Evolutionary conservation across 1,284 basidiomycete genomes (phyloP).

Genomic region (Heterobasidion parviporum): DNA sequence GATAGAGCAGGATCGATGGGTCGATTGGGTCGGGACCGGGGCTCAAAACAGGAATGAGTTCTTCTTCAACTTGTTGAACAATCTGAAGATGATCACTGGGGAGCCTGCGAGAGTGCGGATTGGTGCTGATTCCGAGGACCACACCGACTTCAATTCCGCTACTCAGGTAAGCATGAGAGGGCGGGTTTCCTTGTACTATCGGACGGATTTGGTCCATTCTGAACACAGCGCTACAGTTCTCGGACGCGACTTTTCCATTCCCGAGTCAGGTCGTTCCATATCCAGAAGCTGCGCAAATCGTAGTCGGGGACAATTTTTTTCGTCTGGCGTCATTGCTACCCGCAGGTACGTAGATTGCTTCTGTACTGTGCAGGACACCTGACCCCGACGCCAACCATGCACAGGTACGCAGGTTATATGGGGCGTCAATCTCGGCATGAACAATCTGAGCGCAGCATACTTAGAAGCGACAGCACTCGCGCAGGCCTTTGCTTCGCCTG

Average conservation of each 20-base stretch:
- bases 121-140: constrained; percentile 57
- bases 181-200: background rate
- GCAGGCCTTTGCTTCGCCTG: constrained; percentile 38
- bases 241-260: constrained; percentile 39
- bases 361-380: too few species aligned
- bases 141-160: constrained; percentile 41
- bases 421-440: constrained; percentile 55
- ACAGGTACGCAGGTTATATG: constrained; percentile 54
- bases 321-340: constrained; percentile 47
- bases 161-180: constrained; percentile 25
- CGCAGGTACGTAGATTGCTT: constrained; percentile 21
- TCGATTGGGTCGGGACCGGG: constrained; percentile 49
- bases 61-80: constrained; percentile 48
- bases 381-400: background rate
- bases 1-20: constrained; percentile 61
- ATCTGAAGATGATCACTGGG: constrained; percentile 45
- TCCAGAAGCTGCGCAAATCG: constrained; percentile 51
- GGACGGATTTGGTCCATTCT: too few species aligned
- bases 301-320: constrained; percentile 53
- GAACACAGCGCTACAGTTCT: constrained; percentile 19
- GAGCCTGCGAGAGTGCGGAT: constrained; percentile 51
- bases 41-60: constrained; percentile 36
- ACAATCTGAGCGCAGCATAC: constrained; percentile 49
- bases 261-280: constrained; percentile 43
- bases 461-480: constrained; percentile 51